These are phyloP conservation scores for Komagataella mondaviorum DNA, from an alignment of 805 yeast species.

Conservation along the genomic window DNA sequence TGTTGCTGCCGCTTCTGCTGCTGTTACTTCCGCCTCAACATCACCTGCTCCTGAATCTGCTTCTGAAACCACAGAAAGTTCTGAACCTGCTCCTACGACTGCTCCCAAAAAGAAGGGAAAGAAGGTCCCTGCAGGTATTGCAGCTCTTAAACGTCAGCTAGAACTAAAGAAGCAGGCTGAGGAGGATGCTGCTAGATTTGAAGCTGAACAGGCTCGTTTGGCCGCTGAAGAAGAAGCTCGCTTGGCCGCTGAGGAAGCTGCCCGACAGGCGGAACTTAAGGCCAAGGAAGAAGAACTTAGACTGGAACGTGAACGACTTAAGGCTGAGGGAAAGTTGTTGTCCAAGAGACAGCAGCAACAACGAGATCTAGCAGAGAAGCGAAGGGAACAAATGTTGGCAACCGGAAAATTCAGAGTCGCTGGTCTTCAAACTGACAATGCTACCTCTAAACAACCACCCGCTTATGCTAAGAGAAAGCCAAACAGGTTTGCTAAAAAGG, in stretches of 20 bases:
- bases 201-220: conserved; percentile 49
- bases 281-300: conserved; percentile 81
- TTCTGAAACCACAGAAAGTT: conserved; percentile 17
- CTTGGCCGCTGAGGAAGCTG: conserved; percentile 50
- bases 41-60: conserved; percentile 5
- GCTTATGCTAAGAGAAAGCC: conserved; percentile 62
- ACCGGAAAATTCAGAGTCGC: conserved; percentile 63
- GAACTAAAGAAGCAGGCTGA: conserved; percentile 81
- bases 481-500: conserved; percentile 16
- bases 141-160: conserved; percentile 81
- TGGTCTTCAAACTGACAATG: conserved; percentile 38
- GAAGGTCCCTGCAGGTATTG: conserved; percentile 82
- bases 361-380: conserved; percentile 71
- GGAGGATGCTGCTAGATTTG: conserved; percentile 62
- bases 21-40: conserved; percentile 17
- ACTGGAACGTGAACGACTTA: conserved; percentile 77
- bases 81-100: conserved; percentile 21
- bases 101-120: conserved; percentile 40
- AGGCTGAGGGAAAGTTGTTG: conserved; percentile 89
- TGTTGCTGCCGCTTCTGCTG: conserved; percentile 17
- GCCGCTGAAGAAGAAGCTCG: conserved; percentile 36
- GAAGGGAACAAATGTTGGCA: conserved; percentile 74
- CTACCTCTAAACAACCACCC: conserved; percentile 45
- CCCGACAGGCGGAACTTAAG: conserved; percentile 41
- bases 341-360: conserved; percentile 95